Conservation (phyloP, 228 moss, liverwort and hornwort species). For the Sphagnum fallax region DNA sequence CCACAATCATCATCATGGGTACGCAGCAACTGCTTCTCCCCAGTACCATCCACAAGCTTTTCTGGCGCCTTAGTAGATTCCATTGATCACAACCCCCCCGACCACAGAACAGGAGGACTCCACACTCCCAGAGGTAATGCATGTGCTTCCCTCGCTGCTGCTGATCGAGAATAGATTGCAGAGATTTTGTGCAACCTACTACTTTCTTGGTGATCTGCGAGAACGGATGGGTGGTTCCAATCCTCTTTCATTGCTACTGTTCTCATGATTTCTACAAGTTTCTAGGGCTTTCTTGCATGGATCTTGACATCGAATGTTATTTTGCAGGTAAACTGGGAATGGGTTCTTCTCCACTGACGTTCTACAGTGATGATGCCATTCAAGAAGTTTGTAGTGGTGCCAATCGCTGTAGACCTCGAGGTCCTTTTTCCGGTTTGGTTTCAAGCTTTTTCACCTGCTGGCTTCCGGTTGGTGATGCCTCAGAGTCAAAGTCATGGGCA, state of each 20-base stretch:
- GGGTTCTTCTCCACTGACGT: slow-evolving; percentile 23
- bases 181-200: too few species aligned
- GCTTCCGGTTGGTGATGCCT: slow-evolving; percentile 21
- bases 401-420: slow-evolving; percentile 54
- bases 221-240: too few species aligned
- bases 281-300: too few species aligned
- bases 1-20: slow-evolving; percentile 11
- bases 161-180: too few species aligned
- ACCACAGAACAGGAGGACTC: too few species aligned
- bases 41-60: slow-evolving; percentile 17
- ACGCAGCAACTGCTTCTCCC: slow-evolving; percentile 30
- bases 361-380: slow-evolving; percentile 34
- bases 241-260: too few species aligned
- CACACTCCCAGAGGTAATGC: too few species aligned
- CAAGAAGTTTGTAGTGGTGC: slow-evolving; percentile 41
- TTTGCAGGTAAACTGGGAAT: neutral
- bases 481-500: slow-evolving; percentile 35
- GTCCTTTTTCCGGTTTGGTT: slow-evolving; percentile 49
- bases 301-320: neutral
- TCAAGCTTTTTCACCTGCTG: slow-evolving; percentile 46
- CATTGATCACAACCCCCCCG: too few species aligned
- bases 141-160: too few species aligned
- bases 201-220: too few species aligned
- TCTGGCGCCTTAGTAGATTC: slow-evolving; percentile 5
- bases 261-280: too few species aligned